Conservation (phyloP, 805 yeast genomes). For the Ogataea polymorpha region DNA sequence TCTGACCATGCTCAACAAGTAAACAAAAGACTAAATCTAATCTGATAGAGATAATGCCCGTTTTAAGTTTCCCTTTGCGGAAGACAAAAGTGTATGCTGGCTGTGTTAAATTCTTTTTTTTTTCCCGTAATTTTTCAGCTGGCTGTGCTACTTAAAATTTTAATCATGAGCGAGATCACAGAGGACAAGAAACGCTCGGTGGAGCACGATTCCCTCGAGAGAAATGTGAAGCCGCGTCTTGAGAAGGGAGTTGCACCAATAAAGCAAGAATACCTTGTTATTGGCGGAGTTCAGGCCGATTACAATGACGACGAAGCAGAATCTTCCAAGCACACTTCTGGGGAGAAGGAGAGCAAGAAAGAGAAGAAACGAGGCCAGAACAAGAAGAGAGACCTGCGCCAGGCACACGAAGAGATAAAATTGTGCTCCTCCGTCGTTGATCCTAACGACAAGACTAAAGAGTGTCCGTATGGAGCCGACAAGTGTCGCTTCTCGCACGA, state of each 20-base stretch:
- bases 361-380: conserved; percentile 42
- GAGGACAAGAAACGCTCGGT: conserved; percentile 6
- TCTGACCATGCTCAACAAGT: conserved; percentile 23
- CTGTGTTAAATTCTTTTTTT: conserved; percentile 2
- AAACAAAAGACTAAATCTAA: not conserved
- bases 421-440: conserved; percentile 65
- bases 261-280: conserved; percentile 64
- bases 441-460: conserved; percentile 40
- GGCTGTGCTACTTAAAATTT: conserved; percentile 11
- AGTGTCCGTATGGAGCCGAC: conserved; percentile 65
- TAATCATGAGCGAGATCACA: conserved; percentile 5
- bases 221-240: conserved; percentile 11
- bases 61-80: conserved; percentile 19
- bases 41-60: not conserved
- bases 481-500: conserved; percentile 79
- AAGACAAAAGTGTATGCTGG: conserved; percentile 4
- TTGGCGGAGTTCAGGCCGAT: conserved; percentile 14
- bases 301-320: conserved; percentile 49
- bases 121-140: conserved; percentile 7
- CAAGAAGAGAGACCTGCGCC: conserved; percentile 62
- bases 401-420: conserved; percentile 58
- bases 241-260: conserved; percentile 71
- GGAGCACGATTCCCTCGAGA: conserved; percentile 4
- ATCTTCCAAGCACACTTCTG: conserved; percentile 39
- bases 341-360: conserved; percentile 32